Base-by-base conservation (phyloP, 148 eudicot species). In the Amaranthus hypochondriacus region DNA sequence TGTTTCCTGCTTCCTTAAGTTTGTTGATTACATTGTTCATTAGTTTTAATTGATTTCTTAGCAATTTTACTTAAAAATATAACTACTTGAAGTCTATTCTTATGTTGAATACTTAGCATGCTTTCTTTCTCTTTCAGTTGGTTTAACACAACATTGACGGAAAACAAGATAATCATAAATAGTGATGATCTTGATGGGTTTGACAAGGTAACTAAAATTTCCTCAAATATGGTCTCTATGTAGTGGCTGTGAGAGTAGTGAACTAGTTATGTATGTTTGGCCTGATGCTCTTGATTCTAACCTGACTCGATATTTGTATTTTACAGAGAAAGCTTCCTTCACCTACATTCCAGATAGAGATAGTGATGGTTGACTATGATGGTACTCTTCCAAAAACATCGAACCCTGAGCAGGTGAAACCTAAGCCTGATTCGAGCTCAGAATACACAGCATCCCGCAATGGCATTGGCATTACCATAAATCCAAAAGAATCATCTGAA, bases 71-170 rank as follows among this genome's bases (percentile, higher is more conserved):
- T 49, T 66, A 6, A 13, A 65, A 2, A 3, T 66, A 18, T 48
- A 21, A 14, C 42, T 50, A 67, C 44, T 50, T 15, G 7, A 4
- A 43, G 48, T 14, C 2, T 7, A 39, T 61, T 52, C 9, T 48
- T 14, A 9, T 28, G 54, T 55, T 65, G 54, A 65, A 18, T 14
- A 63, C 58, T 69, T 55, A 75, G 42, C n/a, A 0, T 46, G 13
- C 68, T 4, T 48, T 0, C 76, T 69, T 76, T 48, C 10, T 3
- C 66, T 70, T 80, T 70, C 96, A 94, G 98, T 85, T 94, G 98
- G 98, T 78, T 94, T 64, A 94, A 94, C 79, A 89, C 98, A 69
- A 83, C 97, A 73, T 83, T 94, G 97, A 83, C 78, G 70, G 93
- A 87, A 56, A 94, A 94, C 78, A 83, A 86, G 66, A 80, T 80